Percentiles rank a stretch among this genome's conserved stretches.
Conservation (phyloP, 192 early-diverging fungal genomes). For the Podochytrium sp. region DNA sequence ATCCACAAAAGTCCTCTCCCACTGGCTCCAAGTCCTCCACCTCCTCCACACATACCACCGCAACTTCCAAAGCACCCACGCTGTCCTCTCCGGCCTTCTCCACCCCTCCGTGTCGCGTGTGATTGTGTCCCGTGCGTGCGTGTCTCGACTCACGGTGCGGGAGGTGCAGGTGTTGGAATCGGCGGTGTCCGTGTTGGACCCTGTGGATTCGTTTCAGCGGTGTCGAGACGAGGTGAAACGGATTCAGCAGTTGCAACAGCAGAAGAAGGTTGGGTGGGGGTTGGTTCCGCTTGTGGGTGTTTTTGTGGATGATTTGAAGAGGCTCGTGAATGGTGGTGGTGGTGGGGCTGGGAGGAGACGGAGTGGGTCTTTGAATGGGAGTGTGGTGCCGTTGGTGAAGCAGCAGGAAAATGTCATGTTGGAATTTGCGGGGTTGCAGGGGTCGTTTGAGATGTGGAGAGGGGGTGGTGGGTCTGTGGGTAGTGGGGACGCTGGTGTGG, state of each 20-base stretch:
- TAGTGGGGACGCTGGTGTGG: background rate
- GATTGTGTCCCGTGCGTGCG: background rate
- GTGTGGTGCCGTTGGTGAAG: background rate
- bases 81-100: background rate
- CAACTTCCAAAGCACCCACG: slow-evolving; percentile 22
- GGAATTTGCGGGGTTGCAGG: slow-evolving; percentile 14
- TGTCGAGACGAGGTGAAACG: too few relatives aligned
- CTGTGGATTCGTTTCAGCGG: background rate
- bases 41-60: background rate
- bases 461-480: background rate
- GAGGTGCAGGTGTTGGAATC: background rate
- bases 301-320: slow-evolving; percentile 17
- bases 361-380: too few relatives aligned
- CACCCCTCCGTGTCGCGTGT: slow-evolving; percentile 10
- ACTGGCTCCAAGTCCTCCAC: slow-evolving; percentile 18
- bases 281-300: slow-evolving; percentile 12
- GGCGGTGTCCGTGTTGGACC: background rate
- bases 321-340: too few relatives aligned
- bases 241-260: background rate
- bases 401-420: background rate
- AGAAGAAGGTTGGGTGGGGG: background rate
- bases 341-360: too few relatives aligned
- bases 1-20: slow-evolving; percentile 4
- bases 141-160: background rate
- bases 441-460: slow-evolving; percentile 12